These are phyloP conservation scores for Boletus eberwhitei DNA, from an alignment of 768 basidiomycete genomes.

Conservation along the genomic window DNA sequence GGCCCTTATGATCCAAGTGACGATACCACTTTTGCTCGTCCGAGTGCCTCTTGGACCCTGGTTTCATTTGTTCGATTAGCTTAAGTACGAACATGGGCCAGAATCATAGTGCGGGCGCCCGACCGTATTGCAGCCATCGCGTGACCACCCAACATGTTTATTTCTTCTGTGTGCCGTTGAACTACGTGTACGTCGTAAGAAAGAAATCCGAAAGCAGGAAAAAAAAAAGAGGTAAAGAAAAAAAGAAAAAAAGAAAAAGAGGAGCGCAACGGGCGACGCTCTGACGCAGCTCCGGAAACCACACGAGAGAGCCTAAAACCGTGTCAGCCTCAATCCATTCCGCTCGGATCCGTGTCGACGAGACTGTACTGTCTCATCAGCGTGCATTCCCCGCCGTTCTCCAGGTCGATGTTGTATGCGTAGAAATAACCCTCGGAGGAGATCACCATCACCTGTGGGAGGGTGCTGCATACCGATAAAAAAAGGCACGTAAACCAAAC, in stretches of 20 bases:
- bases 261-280: neutral
- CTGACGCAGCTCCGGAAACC: neutral
- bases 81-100: too few species aligned
- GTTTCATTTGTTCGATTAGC: too few species aligned
- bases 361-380: slow-evolving; percentile 89
- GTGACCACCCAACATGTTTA: neutral
- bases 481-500: neutral
- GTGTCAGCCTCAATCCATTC: slow-evolving; percentile 27
- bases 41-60: too few species aligned
- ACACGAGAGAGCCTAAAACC: neutral
- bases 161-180: neutral
- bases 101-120: too few species aligned
- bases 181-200: slow-evolving; percentile 2
- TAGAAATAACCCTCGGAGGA: slow-evolving; percentile 96
- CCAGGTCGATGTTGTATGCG: slow-evolving; percentile 91
- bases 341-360: slow-evolving; percentile 26
- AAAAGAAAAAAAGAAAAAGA: neutral
- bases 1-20: too few species aligned
- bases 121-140: neutral
- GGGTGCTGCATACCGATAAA: slow-evolving; percentile 52
- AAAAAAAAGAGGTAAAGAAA: neutral
- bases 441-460: slow-evolving; percentile 96
- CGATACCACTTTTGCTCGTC: too few species aligned
- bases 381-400: slow-evolving; percentile 93
- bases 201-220: neutral